Base-by-base conservation (phyloP, 2,329 filamentous ascomycete genomes). In the Fusarium guadeloupense region DNA sequence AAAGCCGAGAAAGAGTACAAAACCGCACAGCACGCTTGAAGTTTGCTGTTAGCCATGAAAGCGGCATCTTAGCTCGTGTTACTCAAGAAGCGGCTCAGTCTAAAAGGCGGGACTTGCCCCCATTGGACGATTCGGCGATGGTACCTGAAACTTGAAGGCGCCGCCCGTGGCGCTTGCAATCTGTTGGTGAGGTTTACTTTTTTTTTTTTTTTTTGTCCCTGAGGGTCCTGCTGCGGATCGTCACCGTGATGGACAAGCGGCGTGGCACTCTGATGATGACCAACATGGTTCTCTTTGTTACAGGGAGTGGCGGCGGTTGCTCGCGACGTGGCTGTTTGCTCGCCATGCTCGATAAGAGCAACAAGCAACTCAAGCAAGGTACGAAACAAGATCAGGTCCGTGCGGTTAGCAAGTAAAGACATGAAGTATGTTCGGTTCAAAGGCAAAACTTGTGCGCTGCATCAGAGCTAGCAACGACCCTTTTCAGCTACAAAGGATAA, bases 111-210 rank as follows among this genome's bases (percentile, higher is more conserved):
- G 37, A 69, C 33, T 28, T 4, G 19, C 54, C 40, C 67, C 61
- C 52, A 69, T 69, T 69, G 67, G 67, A 50, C 39, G 23, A 17
- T 33, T 34, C 41, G 39, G 34, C 25, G 37, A 67, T 49, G 58
- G 67, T 67, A 59, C 67, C 63, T 69, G 65, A 67, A 69, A 69
- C 66, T 49, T 40, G 38, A 35, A 62, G 64, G 47, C 62, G 56
- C 56, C 50, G 63, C 57, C 54, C 50, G 61, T 64, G 62, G 62
- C 64, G 56, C 52, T 59, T 62, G 59, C 39, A 64, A 54, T 53
- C 55, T 40, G 31, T 34, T 56, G 49, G 38, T 38, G 45, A 26
- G 20, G 30, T 50, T 54, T 55, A 42, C 44, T 43, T 38, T 54
- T 38, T 48, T 52, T 50, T 41, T 49, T 48, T 47, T 30, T 30